Evolutionary conservation across 2,329 filamentous ascomycete genomes (phyloP), one percentile per base, ranked within the genome.

Genomic region (Plenodomus tracheiphilus): DNA sequence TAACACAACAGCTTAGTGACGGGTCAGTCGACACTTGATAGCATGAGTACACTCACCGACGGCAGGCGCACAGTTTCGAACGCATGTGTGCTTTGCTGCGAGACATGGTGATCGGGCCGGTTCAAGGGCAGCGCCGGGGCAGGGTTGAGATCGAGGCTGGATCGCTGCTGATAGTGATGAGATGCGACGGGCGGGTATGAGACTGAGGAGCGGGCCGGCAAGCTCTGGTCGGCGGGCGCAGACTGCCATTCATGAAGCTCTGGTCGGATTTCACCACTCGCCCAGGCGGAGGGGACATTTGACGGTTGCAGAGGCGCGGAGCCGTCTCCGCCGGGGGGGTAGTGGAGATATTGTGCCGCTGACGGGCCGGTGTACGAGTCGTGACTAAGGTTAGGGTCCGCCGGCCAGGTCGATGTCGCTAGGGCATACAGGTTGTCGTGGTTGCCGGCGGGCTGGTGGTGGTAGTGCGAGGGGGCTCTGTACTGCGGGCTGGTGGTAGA

Each of bases 391-490:
- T 51, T 52, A 49, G 51, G 46, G 46, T 46, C 50, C 18, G 53
- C 47, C 40, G 61, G 58, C 66, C 65, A 69, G 53, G 62, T 48
- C 28, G 28, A 4, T 20, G 62, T 47, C 32, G 58, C 53, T 40
- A 64, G 56, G 30, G 59, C 58, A 53, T 61, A 62, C 44, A 64
- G 47, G 41, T 64, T 58, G 32, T 65, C 62, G 53, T 64, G 53
- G 47, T 43, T 46, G 53, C 44, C 50, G 37, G 53, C 43, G 43
- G 56, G 46, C 42, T 61, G 53, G 40, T 59, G 43, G 39, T 58
- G 62, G 61, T 65, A 64, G 59, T 64, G 65, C 54, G 64, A 62
- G 46, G 56, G 57, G 52, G 61, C 58, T 54, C 62, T 55, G 65
- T 66, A 64, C 53, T 65, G 61, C 57, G 66, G 58, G 40, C 46